These are phyloP conservation scores for Orbilia quercus DNA, from an alignment of 2,329 filamentous ascomycete genomes.

Conservation along the genomic window DNA sequence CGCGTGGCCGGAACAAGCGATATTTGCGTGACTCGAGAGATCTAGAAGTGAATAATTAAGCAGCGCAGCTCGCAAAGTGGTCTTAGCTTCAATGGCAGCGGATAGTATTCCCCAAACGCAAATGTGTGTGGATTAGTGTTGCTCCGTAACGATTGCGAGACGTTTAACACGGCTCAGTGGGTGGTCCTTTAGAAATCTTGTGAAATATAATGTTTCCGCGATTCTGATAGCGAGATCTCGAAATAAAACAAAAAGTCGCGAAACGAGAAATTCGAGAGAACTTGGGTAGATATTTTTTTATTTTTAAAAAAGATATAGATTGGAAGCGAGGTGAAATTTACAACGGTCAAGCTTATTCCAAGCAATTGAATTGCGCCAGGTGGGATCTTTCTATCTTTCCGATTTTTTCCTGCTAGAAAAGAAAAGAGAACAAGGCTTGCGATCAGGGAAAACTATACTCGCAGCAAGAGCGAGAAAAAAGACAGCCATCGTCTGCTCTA, in stretches of 20 bases:
- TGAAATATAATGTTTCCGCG: no score
- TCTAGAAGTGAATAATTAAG: no score
- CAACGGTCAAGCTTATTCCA: slow-evolving; percentile 24
- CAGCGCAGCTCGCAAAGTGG: no score
- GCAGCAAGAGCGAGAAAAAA: slow-evolving; percentile 27
- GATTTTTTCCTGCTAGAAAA: slow-evolving; percentile 5
- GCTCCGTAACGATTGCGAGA: slow-evolving; percentile 47
- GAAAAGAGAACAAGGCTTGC: slow-evolving; percentile 13
- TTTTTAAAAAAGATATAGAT: slow-evolving; percentile 11
- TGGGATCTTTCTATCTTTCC: slow-evolving; percentile 15
- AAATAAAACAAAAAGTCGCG: slow-evolving; percentile 24
- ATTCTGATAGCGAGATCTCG: slow-evolving; percentile 7
- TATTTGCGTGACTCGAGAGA: slow-evolving; percentile 25
- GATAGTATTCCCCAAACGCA: slow-evolving; percentile 47
- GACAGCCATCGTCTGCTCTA: slow-evolving; percentile 17
- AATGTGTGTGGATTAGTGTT: slow-evolving; percentile 34
- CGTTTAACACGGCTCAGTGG: slow-evolving; percentile 25
- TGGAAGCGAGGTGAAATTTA: slow-evolving; percentile 44
- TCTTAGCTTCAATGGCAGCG: background rate
- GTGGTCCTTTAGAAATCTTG: slow-evolving; percentile 34
- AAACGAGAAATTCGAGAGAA: slow-evolving; percentile 20
- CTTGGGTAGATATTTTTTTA: slow-evolving; percentile 4
- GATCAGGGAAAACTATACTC: slow-evolving; percentile 24
- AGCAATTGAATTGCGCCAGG: slow-evolving; percentile 47
- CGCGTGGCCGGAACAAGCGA: slow-evolving; percentile 42